These are phyloP conservation scores for Setaria viridis DNA, from an alignment of 202 grass and related monocot genomes.

Conservation along the genomic window DNA sequence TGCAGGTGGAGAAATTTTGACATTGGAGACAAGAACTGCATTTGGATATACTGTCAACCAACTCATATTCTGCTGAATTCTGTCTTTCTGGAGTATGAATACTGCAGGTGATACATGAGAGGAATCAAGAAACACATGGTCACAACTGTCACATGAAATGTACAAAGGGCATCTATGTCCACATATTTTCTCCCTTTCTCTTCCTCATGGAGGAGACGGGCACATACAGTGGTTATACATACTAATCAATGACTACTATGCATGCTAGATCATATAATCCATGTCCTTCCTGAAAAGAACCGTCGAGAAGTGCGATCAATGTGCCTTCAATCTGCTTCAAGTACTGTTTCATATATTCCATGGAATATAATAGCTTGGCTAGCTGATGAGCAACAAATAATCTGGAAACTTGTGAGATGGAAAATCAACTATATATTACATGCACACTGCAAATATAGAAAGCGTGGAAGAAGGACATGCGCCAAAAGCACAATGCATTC, in stretches of 20 bases:
- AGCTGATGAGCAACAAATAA: not conserved
- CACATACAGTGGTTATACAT: not conserved
- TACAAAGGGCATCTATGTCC: not conserved
- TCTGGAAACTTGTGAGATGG: not conserved
- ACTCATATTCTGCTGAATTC: not conserved
- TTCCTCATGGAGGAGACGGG: not conserved
- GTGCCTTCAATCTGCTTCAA: not conserved
- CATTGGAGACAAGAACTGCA: not conserved
- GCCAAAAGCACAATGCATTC: not conserved
- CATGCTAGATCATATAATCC: not conserved
- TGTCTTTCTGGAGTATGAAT: not conserved
- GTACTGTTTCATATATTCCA: not conserved
- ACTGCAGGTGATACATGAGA: not conserved
- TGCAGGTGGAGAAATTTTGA: not conserved
- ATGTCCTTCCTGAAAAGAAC: conserved; percentile 1
- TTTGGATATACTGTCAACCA: not conserved
- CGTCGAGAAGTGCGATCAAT: not conserved
- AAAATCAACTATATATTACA: not conserved
- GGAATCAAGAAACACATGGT: not conserved
- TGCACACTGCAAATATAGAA: not conserved
- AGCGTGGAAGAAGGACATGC: too few relatives aligned
- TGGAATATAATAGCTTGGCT: not conserved
- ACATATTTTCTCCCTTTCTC: not conserved
- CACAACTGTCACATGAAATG: not conserved
- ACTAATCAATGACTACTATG: not conserved